Evolutionary conservation across 1,139 yeast genomes (phyloP).

Genomic region (Pichia sp.): DNA sequence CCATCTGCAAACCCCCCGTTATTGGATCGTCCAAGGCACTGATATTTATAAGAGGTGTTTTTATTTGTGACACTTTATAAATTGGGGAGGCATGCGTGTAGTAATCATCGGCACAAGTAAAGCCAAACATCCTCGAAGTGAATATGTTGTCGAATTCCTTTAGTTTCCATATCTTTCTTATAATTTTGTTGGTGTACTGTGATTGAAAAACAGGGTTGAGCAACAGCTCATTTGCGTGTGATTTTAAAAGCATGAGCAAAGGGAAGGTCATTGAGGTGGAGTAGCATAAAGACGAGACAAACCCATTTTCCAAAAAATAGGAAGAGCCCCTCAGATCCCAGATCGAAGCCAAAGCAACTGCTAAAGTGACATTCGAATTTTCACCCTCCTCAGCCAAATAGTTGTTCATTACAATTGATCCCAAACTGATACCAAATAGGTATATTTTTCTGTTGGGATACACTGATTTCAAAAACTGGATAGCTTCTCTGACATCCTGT

Average conservation of each 20-base stretch:
- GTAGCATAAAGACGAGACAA: slow-evolving; percentile 56
- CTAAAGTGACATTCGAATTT: slow-evolving; percentile 49
- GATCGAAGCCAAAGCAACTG: slow-evolving; percentile 65
- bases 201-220: slow-evolving; percentile 30
- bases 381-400: slow-evolving; percentile 69
- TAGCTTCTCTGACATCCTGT: slow-evolving; percentile 56
- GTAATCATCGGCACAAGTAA: slow-evolving; percentile 60
- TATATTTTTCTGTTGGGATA: slow-evolving; percentile 71
- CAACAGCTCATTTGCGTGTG: slow-evolving; percentile 49
- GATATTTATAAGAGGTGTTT: slow-evolving; percentile 61
- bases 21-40: slow-evolving; percentile 83
- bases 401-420: slow-evolving; percentile 74
- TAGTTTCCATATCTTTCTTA: slow-evolving; percentile 24
- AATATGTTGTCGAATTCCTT: slow-evolving; percentile 60
- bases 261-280: slow-evolving; percentile 60
- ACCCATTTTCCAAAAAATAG: slow-evolving; percentile 39
- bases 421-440: slow-evolving; percentile 79
- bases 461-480: slow-evolving; percentile 39
- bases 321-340: slow-evolving; percentile 72
- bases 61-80: slow-evolving; percentile 43
- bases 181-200: slow-evolving; percentile 13
- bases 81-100: slow-evolving; percentile 64
- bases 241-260: slow-evolving; percentile 51
- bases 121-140: slow-evolving; percentile 73
- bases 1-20: slow-evolving; percentile 37